These are phyloP conservation scores for Arxiozyma heterogenica DNA, from an alignment of 1,139 yeast species.

Conservation along the genomic window DNA sequence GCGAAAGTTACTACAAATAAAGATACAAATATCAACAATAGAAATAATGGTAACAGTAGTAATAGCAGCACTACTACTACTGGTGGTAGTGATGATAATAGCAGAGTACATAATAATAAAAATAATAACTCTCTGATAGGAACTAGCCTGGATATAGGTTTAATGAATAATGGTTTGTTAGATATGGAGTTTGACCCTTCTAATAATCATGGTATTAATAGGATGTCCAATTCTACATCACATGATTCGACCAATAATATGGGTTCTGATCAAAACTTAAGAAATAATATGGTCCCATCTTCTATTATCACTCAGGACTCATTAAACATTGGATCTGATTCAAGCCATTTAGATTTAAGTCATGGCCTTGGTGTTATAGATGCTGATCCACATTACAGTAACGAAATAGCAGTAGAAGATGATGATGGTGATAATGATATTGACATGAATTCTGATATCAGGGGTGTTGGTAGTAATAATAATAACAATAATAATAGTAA, in stretches of 20 bases:
- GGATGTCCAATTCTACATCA: neutral
- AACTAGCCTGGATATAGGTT: constrained; percentile 18
- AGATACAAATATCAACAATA: constrained; percentile 7
- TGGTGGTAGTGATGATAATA: too few relatives aligned
- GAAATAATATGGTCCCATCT: neutral
- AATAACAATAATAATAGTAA: constrained; percentile 14
- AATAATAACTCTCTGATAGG: constrained; percentile 9
- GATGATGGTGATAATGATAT: constrained; percentile 27
- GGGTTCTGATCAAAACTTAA: neutral
- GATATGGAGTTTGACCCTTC: constrained; percentile 10
- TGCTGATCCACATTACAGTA: constrained; percentile 28
- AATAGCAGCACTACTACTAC: too few relatives aligned
- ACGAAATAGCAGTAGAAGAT: constrained; percentile 16
- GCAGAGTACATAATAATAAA: neutral
- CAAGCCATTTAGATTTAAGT: constrained; percentile 5
- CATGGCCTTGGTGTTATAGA: constrained; percentile 31
- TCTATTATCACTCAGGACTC: neutral
- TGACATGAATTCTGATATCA: too few relatives aligned
- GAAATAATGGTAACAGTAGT: neutral
- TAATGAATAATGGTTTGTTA: constrained; percentile 21
- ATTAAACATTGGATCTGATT: constrained; percentile 1
- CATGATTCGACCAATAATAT: too few relatives aligned
- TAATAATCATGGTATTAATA: neutral
- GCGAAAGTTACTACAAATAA: neutral
- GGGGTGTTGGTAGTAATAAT: neutral